Conservation (phyloP, 129 eudicot genomes). For the Chrysanthemum makinoi region DNA sequence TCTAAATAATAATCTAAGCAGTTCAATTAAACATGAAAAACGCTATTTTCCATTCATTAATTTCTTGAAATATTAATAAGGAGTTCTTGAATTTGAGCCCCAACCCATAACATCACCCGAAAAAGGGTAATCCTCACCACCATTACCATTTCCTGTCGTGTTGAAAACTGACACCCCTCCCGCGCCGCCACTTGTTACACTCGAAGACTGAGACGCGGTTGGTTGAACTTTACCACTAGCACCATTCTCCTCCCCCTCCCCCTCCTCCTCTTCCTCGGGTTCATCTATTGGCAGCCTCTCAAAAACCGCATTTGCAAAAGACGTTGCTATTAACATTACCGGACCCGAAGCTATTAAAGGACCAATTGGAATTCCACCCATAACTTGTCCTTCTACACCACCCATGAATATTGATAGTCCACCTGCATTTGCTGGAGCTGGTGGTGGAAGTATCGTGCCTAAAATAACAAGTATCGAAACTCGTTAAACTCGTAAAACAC, state of each 20-base stretch:
- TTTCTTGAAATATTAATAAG: conserved; percentile 14
- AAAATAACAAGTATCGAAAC: background rate
- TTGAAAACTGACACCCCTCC: conserved; percentile 22
- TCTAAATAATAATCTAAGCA: background rate
- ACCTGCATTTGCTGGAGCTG: conserved; percentile 62
- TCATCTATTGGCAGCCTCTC: conserved; percentile 55
- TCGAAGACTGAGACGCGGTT: conserved; percentile 58
- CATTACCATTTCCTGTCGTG: background rate
- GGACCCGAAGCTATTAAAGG: conserved; percentile 48
- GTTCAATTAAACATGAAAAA: background rate
- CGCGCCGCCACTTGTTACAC: conserved; percentile 41
- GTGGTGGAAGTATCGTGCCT: conserved; percentile 79
- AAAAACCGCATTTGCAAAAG: conserved; percentile 79
- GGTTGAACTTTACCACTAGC: conserved; percentile 38
- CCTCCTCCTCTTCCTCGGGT: conserved; percentile 33
- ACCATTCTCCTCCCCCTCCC: conserved; percentile 35
- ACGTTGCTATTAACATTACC: conserved; percentile 63
- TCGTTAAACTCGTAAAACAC: background rate
- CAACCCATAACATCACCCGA: conserved; percentile 53
- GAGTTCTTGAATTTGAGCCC: conserved; percentile 36
- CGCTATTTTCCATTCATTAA: conserved; percentile 1
- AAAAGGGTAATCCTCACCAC: conserved; percentile 30
- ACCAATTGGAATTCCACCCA: conserved; percentile 63
- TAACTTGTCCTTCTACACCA: conserved; percentile 67
- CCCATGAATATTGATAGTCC: conserved; percentile 55